Evolutionary conservation across 179 eudicot genomes (phyloP).

Genomic region (Pouteria campechiana): DNA sequence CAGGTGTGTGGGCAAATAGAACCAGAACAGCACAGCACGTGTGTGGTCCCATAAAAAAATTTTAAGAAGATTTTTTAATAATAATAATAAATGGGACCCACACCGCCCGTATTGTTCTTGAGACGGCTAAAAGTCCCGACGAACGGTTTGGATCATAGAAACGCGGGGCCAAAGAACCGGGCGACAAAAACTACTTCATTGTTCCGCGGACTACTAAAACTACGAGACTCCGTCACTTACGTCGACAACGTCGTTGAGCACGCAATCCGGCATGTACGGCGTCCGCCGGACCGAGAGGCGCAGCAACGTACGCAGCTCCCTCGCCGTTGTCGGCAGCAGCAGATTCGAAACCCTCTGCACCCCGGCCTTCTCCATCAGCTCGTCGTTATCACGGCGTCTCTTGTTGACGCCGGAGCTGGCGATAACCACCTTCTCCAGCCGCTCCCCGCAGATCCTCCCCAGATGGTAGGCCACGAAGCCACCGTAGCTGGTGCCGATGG

Average conservation of each 20-base stretch:
- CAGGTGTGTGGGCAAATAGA: too few species aligned
- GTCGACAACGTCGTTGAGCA: constrained; percentile 24
- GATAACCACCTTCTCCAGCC: constrained; percentile 40
- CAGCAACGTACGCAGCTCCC: constrained; percentile 18
- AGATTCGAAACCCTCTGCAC: constrained; percentile 25
- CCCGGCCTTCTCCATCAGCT: constrained; percentile 21
- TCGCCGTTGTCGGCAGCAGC: constrained; percentile 30
- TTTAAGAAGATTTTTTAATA: too few species aligned
- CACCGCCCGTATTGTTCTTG: too few species aligned
- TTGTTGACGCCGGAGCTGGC: constrained; percentile 50
- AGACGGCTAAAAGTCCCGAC: too few species aligned
- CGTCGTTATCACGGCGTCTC: constrained; percentile 19
- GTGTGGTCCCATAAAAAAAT: too few species aligned
- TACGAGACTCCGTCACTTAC: too few species aligned
- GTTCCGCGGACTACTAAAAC: too few species aligned
- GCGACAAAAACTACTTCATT: too few species aligned
- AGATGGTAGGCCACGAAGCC: constrained; percentile 48
- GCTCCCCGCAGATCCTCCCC: constrained; percentile 42
- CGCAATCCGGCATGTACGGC: constrained; percentile 24
- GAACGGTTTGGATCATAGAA: too few species aligned
- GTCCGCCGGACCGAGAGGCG: constrained; percentile 6
- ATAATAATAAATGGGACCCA: too few species aligned
- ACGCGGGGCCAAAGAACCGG: too few species aligned
- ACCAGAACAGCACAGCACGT: too few species aligned
- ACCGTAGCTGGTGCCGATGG: constrained; percentile 54